Conservation (phyloP, 1,284 basidiomycete species). For the Ustilago shanxiensis region DNA sequence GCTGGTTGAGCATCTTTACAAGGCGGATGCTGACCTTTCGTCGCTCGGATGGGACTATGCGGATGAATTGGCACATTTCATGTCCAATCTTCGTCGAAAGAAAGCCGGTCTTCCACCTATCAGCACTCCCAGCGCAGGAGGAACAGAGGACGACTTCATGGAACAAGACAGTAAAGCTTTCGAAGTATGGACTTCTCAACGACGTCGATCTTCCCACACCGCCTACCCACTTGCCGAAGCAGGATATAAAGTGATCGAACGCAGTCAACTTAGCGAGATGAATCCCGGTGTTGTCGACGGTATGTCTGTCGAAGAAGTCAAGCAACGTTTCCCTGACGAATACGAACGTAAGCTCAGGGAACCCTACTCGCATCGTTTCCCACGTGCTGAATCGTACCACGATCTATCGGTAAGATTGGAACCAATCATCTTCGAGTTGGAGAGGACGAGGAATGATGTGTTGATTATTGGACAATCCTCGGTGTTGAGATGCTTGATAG, state of each 20-base stretch:
- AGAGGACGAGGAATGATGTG: slow-evolving; percentile 81
- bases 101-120: slow-evolving; percentile 39
- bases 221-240: slow-evolving; percentile 89
- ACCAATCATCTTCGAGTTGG: slow-evolving; percentile 84
- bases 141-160: slow-evolving; percentile 30
- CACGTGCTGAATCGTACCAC: slow-evolving; percentile 80
- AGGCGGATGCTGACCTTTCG: slow-evolving; percentile 96
- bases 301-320: slow-evolving; percentile 87
- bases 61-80: slow-evolving; percentile 73
- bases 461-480: slow-evolving; percentile 81
- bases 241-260: slow-evolving; percentile 82
- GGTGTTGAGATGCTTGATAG: slow-evolving; percentile 91
- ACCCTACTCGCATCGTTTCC: slow-evolving; percentile 86
- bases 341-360: slow-evolving; percentile 92
- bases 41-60: slow-evolving; percentile 96
- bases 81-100: slow-evolving; percentile 61
- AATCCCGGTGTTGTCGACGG: slow-evolving; percentile 89
- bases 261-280: slow-evolving; percentile 95
- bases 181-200: slow-evolving; percentile 96
- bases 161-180: slow-evolving; percentile 44
- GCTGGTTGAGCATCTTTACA: slow-evolving; percentile 97
- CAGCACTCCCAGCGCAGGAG: not conserved
- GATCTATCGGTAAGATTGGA: slow-evolving; percentile 78
- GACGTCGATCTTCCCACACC: slow-evolving; percentile 91
- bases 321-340: slow-evolving; percentile 90